Evolutionary conservation across 768 basidiomycete genomes (phyloP).

Genomic region (Rhodocollybia butyracea): DNA sequence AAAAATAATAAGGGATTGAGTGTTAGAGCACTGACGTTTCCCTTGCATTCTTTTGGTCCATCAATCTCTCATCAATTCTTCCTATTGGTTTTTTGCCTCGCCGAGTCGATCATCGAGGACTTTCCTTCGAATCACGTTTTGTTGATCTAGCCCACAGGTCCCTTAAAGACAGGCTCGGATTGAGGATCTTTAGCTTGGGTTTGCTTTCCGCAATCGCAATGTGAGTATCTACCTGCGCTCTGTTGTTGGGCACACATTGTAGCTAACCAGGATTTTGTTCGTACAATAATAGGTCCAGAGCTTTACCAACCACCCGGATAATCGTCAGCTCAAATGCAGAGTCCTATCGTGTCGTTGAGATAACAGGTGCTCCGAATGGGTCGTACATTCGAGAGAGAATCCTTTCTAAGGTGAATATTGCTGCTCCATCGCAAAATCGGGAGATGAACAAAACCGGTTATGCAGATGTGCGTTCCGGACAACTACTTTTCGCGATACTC

Average conservation of each 20-base stretch:
- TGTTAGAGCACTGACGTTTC: not conserved
- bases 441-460: no score
- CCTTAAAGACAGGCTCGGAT: slow-evolving; percentile 1
- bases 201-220: not conserved
- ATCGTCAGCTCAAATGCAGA: slow-evolving; percentile 47
- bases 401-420: slow-evolving; percentile 35
- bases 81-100: slow-evolving; percentile 1
- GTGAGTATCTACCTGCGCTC: not conserved
- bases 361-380: slow-evolving; percentile 43
- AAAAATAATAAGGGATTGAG: not conserved
- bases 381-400: slow-evolving; percentile 43
- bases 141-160: slow-evolving; percentile 2
- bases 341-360: slow-evolving; percentile 46
- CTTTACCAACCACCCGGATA: slow-evolving; percentile 34
- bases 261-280: no score
- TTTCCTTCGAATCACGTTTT: not conserved
- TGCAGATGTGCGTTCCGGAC: slow-evolving; percentile 42
- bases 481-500: slow-evolving; percentile 33
- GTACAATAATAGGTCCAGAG: not conserved
- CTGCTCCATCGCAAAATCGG: no score
- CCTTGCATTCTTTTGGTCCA: not conserved
- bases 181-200: not conserved
- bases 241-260: no score
- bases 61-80: slow-evolving; percentile 7
- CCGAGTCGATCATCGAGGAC: slow-evolving; percentile 6